These are phyloP conservation scores for Pestalotiopsis sp. DNA, from an alignment of 2,329 filamentous ascomycete genomes.

Conservation along the genomic window DNA sequence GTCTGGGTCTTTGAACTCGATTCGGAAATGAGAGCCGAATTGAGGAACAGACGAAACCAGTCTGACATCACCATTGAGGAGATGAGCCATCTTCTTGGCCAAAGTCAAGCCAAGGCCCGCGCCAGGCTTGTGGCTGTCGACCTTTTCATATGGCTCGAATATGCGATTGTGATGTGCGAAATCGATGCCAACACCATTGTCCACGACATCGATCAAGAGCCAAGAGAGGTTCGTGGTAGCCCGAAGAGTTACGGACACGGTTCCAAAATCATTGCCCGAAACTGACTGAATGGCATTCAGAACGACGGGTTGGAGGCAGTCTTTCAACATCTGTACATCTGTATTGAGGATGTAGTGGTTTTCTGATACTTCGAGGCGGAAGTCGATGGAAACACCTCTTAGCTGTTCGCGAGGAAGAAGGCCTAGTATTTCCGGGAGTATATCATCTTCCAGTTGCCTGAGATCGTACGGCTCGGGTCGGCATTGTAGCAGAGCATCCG, in stretches of 20 bases:
- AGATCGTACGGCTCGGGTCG: slow-evolving; percentile 11
- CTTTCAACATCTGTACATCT: slow-evolving; percentile 10
- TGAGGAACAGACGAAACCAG: slow-evolving; percentile 10
- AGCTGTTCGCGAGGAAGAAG: background rate
- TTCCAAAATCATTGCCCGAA: background rate
- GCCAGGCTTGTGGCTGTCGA: slow-evolving; percentile 13
- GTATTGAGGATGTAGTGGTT: slow-evolving; percentile 4
- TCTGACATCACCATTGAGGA: slow-evolving; percentile 7
- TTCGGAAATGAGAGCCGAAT: slow-evolving; percentile 13
- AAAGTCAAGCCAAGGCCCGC: slow-evolving; percentile 14
- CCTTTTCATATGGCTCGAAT: slow-evolving; percentile 17
- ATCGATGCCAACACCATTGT: slow-evolving; percentile 14
- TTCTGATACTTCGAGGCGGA: background rate
- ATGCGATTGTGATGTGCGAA: slow-evolving; percentile 1
- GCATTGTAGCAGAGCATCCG: background rate
- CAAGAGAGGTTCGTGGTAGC: background rate
- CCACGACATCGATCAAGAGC: slow-evolving; percentile 11
- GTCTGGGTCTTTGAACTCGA: slow-evolving; percentile 6
- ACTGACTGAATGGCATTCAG: slow-evolving; percentile 13
- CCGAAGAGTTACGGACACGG: slow-evolving; percentile 3
- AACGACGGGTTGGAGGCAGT: slow-evolving; percentile 7
- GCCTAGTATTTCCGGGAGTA: slow-evolving; percentile 3
- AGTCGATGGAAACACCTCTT: slow-evolving; percentile 9
- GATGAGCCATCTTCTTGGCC: slow-evolving; percentile 11
- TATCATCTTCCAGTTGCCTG: slow-evolving; percentile 6